Evolutionary conservation across 1,284 basidiomycete species (phyloP).

Genomic region (Clitocybe nebularis): DNA sequence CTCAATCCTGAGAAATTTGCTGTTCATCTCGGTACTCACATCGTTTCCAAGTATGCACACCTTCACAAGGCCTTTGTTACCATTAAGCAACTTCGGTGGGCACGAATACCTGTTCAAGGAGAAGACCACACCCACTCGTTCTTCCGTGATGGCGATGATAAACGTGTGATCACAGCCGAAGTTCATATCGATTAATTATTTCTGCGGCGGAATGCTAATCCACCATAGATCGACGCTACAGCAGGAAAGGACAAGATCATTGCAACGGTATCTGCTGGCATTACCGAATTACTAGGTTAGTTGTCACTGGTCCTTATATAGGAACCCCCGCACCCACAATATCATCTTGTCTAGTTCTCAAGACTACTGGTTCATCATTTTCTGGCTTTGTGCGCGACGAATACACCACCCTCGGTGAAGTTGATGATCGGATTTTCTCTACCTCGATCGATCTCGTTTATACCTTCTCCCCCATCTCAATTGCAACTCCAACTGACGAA

Average conservation of each 20-base stretch:
- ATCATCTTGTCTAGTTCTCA: conserved; percentile 60
- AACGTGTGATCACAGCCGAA: conserved; percentile 64
- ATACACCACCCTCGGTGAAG: conserved; percentile 78
- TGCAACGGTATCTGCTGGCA: conserved; percentile 64
- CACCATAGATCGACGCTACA: conserved; percentile 53
- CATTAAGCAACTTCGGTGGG: conserved; percentile 84
- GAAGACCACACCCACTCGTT: conserved; percentile 79
- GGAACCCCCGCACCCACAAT: neutral
- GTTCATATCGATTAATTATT: conserved; percentile 32
- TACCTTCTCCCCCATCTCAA: conserved; percentile 49
- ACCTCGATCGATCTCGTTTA: conserved; percentile 79
- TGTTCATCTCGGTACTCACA: conserved; percentile 80
- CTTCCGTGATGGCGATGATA: conserved; percentile 88
- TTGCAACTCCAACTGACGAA: conserved; percentile 44
- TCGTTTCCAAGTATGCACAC: conserved; percentile 83
- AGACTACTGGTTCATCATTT: conserved; percentile 87
- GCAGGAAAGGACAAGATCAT: conserved; percentile 54
- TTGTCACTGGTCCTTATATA: conserved; percentile 10
- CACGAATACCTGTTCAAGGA: conserved; percentile 61
- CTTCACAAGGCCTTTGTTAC: conserved; percentile 74
- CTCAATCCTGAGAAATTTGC: conserved; percentile 84
- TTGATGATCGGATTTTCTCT: conserved; percentile 85
- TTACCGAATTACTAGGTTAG: conserved; percentile 77
- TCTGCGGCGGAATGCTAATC: neutral
- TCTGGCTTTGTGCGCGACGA: conserved; percentile 82